phyloP scores from a whole-genome alignment of 331 rosid species.

The Quercus phellos region DNA sequence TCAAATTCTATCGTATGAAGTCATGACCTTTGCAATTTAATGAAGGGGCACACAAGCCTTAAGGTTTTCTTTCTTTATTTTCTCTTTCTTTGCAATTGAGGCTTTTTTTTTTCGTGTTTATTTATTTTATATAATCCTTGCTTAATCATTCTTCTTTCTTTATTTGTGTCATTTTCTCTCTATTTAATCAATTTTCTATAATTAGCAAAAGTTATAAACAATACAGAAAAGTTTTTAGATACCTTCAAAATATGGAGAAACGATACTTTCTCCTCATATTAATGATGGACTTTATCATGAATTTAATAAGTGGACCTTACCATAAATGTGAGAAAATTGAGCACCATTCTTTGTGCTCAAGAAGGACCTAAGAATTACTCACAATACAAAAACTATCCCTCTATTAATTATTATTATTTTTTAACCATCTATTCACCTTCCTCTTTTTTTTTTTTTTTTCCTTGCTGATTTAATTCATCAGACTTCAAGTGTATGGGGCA shows the following conservation, averaged over 20 bases:
- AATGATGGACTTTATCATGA: accelerated
- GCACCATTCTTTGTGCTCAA: accelerated
- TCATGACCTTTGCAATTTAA: neutral
- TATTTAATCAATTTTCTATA: neutral
- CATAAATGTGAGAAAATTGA: accelerated
- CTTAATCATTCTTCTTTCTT: too few relatives aligned
- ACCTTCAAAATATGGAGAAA: accelerated
- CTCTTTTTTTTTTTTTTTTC: neutral
- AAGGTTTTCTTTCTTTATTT: neutral
- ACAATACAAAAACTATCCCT: too few relatives aligned
- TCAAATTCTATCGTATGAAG: neutral
- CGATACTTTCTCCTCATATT: accelerated
- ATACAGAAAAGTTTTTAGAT: accelerated
- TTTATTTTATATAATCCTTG: neutral
- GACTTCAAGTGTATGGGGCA: neutral
- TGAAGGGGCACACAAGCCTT: neutral
- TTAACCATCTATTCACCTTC: too few relatives aligned
- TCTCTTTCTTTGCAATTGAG: neutral
- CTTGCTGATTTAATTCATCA: too few relatives aligned
- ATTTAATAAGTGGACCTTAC: accelerated
- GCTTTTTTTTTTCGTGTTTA: neutral
- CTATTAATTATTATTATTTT: neutral
- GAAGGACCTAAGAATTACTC: too few relatives aligned
- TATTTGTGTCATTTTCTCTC: too few relatives aligned
- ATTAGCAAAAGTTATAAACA: neutral